Conservation (phyloP, 306 rosid species). For the Hylodesmum podocarpum region DNA sequence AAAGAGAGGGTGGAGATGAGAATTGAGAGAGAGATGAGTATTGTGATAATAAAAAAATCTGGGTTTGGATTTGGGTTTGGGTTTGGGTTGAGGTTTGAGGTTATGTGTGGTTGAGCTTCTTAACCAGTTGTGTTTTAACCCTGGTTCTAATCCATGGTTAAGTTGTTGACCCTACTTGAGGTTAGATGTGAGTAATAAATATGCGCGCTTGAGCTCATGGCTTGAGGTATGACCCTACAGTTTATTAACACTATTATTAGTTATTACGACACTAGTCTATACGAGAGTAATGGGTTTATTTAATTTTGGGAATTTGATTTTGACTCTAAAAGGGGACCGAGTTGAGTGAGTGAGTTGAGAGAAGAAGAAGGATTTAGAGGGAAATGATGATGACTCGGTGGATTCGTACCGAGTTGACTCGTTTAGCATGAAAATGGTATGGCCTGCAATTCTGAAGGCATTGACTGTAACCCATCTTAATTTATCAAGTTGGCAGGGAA, state of each 20-base stretch:
- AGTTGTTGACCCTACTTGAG: slow-evolving; percentile 62
- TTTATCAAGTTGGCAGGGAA: slow-evolving; percentile 58
- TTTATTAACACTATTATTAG: slow-evolving; percentile 22
- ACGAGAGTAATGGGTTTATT: slow-evolving; percentile 6
- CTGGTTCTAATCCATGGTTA: slow-evolving; percentile 88
- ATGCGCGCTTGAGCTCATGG: slow-evolving; percentile 8
- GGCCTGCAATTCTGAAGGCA: slow-evolving; percentile 55
- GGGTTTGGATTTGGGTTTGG: slow-evolving; percentile 48
- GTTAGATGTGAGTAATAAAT: slow-evolving; percentile 82
- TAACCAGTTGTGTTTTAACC: slow-evolving; percentile 82
- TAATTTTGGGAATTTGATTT: slow-evolving; percentile 31
- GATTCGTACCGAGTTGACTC: slow-evolving; percentile 37
- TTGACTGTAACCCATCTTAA: slow-evolving; percentile 60
- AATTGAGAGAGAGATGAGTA: slow-evolving; percentile 37
- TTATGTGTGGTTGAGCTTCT: slow-evolving; percentile 84
- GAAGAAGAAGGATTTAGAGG: no score
- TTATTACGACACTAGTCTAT: neutral
- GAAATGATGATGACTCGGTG: slow-evolving; percentile 32
- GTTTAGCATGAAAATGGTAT: slow-evolving; percentile 37
- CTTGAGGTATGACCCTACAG: slow-evolving; percentile 21
- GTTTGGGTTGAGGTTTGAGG: slow-evolving; percentile 52
- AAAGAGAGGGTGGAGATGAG: neutral
- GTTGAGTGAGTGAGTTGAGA: no score
- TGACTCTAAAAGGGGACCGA: no score
- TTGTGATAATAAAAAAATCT: slow-evolving; percentile 70